phyloP scores from a whole-genome alignment of 805 yeast species.

The Candida yuanshanica region DNA sequence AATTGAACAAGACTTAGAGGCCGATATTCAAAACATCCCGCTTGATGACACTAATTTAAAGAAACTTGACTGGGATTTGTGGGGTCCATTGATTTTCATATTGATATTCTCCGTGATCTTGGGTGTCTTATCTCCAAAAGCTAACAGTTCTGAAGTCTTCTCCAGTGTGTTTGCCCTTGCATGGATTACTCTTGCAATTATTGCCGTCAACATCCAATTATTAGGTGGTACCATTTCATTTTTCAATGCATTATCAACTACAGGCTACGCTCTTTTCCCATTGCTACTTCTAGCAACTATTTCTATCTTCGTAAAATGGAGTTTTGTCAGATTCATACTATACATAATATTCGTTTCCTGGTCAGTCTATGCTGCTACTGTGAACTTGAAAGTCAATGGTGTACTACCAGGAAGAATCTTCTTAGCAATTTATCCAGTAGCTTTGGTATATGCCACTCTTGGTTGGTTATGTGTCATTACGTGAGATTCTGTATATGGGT shows the following conservation, averaged over 20 bases:
- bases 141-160: conserved; percentile 46
- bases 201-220: conserved; percentile 61
- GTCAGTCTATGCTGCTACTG: conserved; percentile 59
- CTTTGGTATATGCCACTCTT: conserved; percentile 52
- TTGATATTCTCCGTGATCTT: conserved; percentile 48
- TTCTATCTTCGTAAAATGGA: conserved; percentile 42
- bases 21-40: conserved; percentile 19
- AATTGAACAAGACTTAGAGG: conserved; percentile 24
- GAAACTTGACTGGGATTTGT: conserved; percentile 51
- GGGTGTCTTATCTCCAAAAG: conserved; percentile 21
- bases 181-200: conserved; percentile 57
- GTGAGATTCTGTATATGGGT: conserved; percentile 15
- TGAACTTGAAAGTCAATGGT: conserved; percentile 56
- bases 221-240: conserved; percentile 57
- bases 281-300: conserved; percentile 47
- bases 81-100: conserved; percentile 70
- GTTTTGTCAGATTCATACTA: conserved; percentile 43
- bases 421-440: conserved; percentile 63
- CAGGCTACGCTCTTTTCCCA: conserved; percentile 69
- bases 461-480: conserved; percentile 67
- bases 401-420: conserved; percentile 57
- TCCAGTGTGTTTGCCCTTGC: conserved; percentile 58
- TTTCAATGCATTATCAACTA: conserved; percentile 61
- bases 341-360: conserved; percentile 45
- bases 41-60: conserved; percentile 21